These are phyloP conservation scores for Cucumis variabilis DNA, from an alignment of 331 rosid species.

Conservation along the genomic window DNA sequence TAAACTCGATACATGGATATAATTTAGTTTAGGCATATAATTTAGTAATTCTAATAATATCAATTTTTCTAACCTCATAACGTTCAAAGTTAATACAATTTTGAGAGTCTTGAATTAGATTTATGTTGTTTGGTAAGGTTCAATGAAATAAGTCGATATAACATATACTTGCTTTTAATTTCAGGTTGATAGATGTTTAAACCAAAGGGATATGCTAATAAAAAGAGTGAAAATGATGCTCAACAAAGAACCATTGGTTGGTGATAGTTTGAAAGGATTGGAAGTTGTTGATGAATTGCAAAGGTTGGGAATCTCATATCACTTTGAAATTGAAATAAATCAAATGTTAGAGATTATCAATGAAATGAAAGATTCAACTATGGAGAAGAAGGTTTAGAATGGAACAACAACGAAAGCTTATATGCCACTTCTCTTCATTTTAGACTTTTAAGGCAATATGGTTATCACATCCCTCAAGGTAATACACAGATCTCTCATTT, in stretches of 20 bases:
- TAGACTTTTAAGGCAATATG: constrained; percentile 39
- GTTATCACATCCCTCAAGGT: constrained; percentile 32
- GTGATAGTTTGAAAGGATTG: neutral
- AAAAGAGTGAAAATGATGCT: constrained; percentile 28
- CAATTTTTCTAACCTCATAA: no score
- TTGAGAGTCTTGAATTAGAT: no score
- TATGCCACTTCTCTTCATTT: constrained; percentile 32
- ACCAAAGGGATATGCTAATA: neutral
- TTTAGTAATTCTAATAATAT: no score
- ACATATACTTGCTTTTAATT: no score
- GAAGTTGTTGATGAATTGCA: neutral
- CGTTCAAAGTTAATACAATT: no score
- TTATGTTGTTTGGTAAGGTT: no score
- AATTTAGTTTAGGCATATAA: no score
- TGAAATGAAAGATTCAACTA: neutral
- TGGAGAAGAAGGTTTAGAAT: neutral
- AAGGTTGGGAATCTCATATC: constrained; percentile 34
- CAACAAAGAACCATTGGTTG: neutral
- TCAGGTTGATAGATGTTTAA: no score
- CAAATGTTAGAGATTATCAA: constrained; percentile 3
- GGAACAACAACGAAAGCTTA: neutral
- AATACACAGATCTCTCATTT: no score
- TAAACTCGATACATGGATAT: no score
- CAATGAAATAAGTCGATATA: no score
- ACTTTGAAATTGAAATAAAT: constrained; percentile 27